A percentile compares a stretch with the other conserved stretches of the same genome.
Conservation (phyloP, 139 green algal species). For the Yamagishiella unicocca region DNA sequence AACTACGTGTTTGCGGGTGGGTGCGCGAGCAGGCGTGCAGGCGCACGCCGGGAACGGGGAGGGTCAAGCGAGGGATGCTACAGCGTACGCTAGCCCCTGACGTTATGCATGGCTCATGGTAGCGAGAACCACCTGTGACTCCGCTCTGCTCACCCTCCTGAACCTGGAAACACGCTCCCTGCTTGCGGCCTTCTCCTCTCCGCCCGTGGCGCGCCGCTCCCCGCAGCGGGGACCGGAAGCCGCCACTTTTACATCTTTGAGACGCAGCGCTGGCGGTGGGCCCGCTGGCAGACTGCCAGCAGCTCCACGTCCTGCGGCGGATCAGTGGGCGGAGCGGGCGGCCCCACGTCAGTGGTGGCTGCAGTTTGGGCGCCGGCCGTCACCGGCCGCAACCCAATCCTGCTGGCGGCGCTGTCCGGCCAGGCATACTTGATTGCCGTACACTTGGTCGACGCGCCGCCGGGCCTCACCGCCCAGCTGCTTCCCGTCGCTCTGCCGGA, state of each 20-base stretch:
- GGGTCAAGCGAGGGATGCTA: too few relatives aligned
- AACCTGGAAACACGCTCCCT: too few relatives aligned
- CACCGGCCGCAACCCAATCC: constrained; percentile 20
- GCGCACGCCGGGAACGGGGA: too few relatives aligned
- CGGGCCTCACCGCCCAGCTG: constrained; percentile 47
- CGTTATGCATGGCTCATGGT: too few relatives aligned
- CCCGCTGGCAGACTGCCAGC: constrained; percentile 21
- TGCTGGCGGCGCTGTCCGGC: constrained; percentile 50
- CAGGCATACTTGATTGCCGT: constrained; percentile 47
- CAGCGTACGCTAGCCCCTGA: too few relatives aligned
- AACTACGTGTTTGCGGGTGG: constrained; percentile 69
- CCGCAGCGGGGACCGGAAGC: constrained; percentile 27
- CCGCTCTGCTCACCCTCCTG: too few relatives aligned
- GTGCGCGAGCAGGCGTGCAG: neutral
- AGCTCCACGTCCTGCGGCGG: neutral
- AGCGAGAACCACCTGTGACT: too few relatives aligned
- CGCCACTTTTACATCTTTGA: constrained; percentile 51
- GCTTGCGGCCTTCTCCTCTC: neutral
- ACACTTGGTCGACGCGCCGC: constrained; percentile 54
- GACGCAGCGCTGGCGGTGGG: constrained; percentile 31
- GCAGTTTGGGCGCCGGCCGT: neutral
- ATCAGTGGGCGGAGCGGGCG: too few relatives aligned
- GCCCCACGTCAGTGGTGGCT: constrained; percentile 15
- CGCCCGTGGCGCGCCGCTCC: neutral
- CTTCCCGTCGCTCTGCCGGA: constrained; percentile 57